Evolutionary conservation across 2,329 filamentous ascomycete genomes (phyloP).

Genomic region (Hortaea werneckii): DNA sequence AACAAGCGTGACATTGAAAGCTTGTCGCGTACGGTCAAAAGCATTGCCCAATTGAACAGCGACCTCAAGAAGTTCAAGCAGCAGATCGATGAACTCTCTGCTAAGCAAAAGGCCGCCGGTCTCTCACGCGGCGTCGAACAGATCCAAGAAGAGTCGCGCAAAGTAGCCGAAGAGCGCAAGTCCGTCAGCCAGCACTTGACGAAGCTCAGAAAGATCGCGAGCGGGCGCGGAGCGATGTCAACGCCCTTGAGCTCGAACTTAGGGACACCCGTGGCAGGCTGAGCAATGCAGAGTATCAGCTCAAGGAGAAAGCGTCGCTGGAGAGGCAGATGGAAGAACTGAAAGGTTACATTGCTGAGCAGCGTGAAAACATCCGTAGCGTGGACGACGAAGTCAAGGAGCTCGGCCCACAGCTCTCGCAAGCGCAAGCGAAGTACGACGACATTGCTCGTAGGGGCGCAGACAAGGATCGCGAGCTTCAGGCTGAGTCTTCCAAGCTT

Average conservation of each 20-base stretch:
- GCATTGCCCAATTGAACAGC: slow-evolving; percentile 60
- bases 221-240: slow-evolving; percentile 57
- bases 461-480: slow-evolving; percentile 60
- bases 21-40: slow-evolving; percentile 64
- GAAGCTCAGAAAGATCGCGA: slow-evolving; percentile 59
- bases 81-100: slow-evolving; percentile 65
- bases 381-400: slow-evolving; percentile 63
- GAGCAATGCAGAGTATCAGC: slow-evolving; percentile 56
- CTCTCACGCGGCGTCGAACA: slow-evolving; percentile 65
- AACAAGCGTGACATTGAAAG: slow-evolving; percentile 64
- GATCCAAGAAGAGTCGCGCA: slow-evolving; percentile 66
- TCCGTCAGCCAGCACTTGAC: slow-evolving; percentile 52
- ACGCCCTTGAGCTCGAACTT: slow-evolving; percentile 57
- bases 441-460: slow-evolving; percentile 64
- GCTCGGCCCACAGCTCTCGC: slow-evolving; percentile 65
- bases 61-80: slow-evolving; percentile 62
- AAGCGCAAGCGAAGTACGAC: slow-evolving; percentile 66
- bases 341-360: slow-evolving; percentile 56
- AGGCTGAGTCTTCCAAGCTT: slow-evolving; percentile 60
- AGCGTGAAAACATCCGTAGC: slow-evolving; percentile 58
- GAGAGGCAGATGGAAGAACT: slow-evolving; percentile 62
- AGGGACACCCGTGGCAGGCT: slow-evolving; percentile 67
- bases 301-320: slow-evolving; percentile 71
- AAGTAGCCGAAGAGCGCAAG: slow-evolving; percentile 57
- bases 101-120: slow-evolving; percentile 61